These are phyloP conservation scores for Candida albicans DNA, from an alignment of 1,139 yeast species.

Conservation along the genomic window DNA sequence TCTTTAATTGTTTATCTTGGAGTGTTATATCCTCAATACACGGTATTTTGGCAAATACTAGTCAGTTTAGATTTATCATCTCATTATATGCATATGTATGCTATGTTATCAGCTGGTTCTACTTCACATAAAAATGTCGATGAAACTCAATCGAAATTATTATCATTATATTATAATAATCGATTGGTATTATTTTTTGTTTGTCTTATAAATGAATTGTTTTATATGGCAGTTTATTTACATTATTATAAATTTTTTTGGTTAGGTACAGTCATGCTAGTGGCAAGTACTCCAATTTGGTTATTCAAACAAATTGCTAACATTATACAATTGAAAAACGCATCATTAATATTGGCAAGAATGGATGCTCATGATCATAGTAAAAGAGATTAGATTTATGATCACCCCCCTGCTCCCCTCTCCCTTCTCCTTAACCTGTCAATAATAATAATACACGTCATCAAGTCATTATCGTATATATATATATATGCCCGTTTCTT, in stretches of 20 bases:
- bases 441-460: too few relatives aligned
- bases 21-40: slow-evolving; percentile 68
- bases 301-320: slow-evolving; percentile 88
- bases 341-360: slow-evolving; percentile 78
- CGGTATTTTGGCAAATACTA: slow-evolving; percentile 77
- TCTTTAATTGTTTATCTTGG: slow-evolving; percentile 84
- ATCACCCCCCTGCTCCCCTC: too few relatives aligned
- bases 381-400: slow-evolving; percentile 5
- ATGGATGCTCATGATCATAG: slow-evolving; percentile 65
- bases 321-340: slow-evolving; percentile 82
- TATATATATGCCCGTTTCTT: too few relatives aligned
- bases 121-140: slow-evolving; percentile 83
- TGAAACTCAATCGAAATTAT: slow-evolving; percentile 65
- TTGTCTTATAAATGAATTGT: slow-evolving; percentile 90
- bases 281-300: slow-evolving; percentile 82
- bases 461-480: too few relatives aligned
- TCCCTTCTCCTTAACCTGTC: too few relatives aligned
- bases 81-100: slow-evolving; percentile 99
- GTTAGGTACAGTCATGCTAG: slow-evolving; percentile 65
- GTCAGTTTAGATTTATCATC: slow-evolving; percentile 89
- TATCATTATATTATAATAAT: slow-evolving; percentile 85
- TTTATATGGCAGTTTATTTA: slow-evolving; percentile 86
- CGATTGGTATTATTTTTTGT: slow-evolving; percentile 79
- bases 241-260: slow-evolving; percentile 65
- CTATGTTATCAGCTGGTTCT: slow-evolving; percentile 79